Evolutionary conservation across 208 protist genomes (phyloP).

Genomic region (Porcisia hertigi): DNA sequence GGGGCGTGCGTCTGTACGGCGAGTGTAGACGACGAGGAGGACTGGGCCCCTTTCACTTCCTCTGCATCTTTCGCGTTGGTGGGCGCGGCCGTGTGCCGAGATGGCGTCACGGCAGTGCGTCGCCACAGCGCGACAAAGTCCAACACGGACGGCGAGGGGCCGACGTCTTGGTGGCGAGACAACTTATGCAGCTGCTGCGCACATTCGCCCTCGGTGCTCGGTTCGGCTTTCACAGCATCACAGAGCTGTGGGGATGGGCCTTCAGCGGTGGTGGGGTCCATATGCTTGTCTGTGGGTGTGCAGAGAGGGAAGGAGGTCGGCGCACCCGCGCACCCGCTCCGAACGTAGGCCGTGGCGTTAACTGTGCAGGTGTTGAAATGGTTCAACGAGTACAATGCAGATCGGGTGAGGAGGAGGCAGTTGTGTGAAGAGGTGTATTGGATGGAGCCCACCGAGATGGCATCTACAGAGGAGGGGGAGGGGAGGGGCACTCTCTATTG

Average conservation of each 20-base stretch:
- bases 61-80: neutral
- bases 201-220: neutral
- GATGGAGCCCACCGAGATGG: neutral
- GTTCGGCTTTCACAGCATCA: constrained; percentile 8
- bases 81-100: neutral
- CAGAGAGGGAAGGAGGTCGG: neutral
- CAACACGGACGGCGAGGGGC: constrained; percentile 1
- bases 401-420: neutral
- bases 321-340: neutral
- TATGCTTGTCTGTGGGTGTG: neutral
- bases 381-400: neutral
- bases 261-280: neutral
- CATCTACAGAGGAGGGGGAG: neutral
- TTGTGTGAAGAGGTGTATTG: neutral
- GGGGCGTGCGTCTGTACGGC: neutral
- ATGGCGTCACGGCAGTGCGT: neutral
- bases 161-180: constrained; percentile 7
- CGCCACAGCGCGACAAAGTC: constrained; percentile 27
- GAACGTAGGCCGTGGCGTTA: neutral
- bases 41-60: neutral
- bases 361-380: neutral
- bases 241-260: neutral
- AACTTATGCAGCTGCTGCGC: neutral
- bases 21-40: neutral
- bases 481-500: neutral